Base-by-base conservation (phyloP, 495 filamentous ascomycete genomes). In the Entonaema liquescens region DNA sequence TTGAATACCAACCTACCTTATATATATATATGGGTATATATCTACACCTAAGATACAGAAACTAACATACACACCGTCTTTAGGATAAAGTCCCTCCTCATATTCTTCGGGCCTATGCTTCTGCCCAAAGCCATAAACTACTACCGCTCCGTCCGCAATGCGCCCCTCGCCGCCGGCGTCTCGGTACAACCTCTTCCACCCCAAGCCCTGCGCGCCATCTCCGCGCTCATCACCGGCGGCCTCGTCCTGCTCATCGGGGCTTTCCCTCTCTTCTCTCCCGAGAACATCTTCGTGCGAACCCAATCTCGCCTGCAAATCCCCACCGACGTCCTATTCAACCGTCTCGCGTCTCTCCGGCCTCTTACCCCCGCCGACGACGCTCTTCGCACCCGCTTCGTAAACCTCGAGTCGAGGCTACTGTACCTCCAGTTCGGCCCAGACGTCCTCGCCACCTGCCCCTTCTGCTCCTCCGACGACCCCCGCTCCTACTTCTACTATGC, bases 51-150 rank as follows among this genome's bases (percentile, higher is more conserved):
- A 29, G 19, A 26, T 13, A 42, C 17, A 3, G 1, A 60, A 53
- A 40, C 67, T 65, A 70, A 74, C 57, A 19, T 5, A 19, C 28
- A 11, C 17, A 15, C 25, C 5, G 4, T 21, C 56, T 44, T 3
- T 71, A 94, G 91, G 59, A 82, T 93, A 79, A 91, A 93, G 75
- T 91, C 91, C 68, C 84, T 97, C 77, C 81, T 92, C 73, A 84
- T 97, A 78, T 89, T 95, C 82, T 91, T 98, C 79, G 95, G 88
- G 0, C 94, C 95, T n/a, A 80, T 95, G 59, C 78, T 97, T 66
- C 80, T 98, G 55, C 92, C 92, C 33, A 90, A 91, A 57, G 79
- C 87, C 55, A 82, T 97, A 67, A 80, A 79, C 63, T 90, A 88
- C 81, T 94, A 95, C 80, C 89, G 91, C 70, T 82, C 83, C 40